These are phyloP conservation scores for Eimeria maxima DNA, from an alignment of 169 alveolate species.

Conservation along the genomic window DNA sequence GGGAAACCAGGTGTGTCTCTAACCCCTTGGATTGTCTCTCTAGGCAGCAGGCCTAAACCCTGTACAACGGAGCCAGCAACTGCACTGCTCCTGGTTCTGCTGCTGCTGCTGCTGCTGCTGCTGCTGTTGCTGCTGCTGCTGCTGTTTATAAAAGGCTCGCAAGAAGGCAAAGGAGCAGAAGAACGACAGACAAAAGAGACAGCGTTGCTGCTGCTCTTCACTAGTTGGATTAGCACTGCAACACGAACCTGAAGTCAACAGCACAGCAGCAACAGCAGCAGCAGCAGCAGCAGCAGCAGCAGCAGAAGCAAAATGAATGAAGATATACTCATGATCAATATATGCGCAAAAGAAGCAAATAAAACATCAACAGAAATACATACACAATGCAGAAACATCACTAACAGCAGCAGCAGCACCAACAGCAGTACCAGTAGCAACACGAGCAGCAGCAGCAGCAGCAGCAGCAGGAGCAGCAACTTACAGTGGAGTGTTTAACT, in stretches of 20 bases:
- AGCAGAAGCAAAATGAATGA: neutral
- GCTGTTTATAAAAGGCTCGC: neutral
- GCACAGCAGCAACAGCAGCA: conserved; percentile 5
- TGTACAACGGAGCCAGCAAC: conserved; percentile 51
- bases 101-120: conserved; percentile 63
- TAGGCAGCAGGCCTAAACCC: conserved; percentile 63
- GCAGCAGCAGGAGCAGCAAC: conserved; percentile 56
- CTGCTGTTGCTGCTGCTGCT: conserved; percentile 58
- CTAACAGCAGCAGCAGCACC: conserved; percentile 29
- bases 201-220: conserved; percentile 66
- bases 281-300: conserved; percentile 7
- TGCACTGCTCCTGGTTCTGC: conserved; percentile 34
- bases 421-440: conserved; percentile 2
- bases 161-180: conserved; percentile 30
- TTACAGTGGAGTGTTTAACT: conserved; percentile 64
- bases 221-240: conserved; percentile 70
- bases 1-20: conserved; percentile 38
- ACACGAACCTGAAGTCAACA: conserved; percentile 68
- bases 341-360: no score
- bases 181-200: conserved; percentile 79
- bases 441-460: conserved; percentile 61
- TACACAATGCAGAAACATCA: neutral
- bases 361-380: neutral
- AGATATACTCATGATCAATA: no score
- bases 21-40: conserved; percentile 74